Evolutionary conservation across 2,329 filamentous ascomycete genomes (phyloP).

Genomic region (Fonsecaea monophora): DNA sequence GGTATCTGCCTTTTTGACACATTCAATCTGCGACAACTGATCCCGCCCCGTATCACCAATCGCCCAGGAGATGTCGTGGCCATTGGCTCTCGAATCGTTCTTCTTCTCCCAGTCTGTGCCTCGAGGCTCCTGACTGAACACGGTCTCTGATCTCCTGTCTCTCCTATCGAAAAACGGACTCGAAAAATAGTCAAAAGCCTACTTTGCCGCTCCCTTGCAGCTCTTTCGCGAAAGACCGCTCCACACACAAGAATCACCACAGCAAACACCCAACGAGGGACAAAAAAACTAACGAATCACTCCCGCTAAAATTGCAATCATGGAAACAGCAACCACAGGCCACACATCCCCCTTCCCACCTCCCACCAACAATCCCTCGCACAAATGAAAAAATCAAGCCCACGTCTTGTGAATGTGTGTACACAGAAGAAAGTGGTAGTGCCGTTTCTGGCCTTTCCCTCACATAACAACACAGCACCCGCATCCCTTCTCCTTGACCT

Average conservation of each 20-base stretch:
- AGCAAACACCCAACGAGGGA: background rate
- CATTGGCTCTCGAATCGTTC: background rate
- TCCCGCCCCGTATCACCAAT: background rate
- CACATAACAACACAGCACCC: conserved; percentile 80
- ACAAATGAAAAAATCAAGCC: conserved; percentile 29
- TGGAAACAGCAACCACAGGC: conserved; percentile 18
- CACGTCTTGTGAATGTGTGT: conserved; percentile 17
- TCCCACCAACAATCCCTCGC: conserved; percentile 2
- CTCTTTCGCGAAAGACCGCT: background rate
- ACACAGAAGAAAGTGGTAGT: conserved; percentile 17
- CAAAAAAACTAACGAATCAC: conserved; percentile 28
- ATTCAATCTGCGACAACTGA: background rate
- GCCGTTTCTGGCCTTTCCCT: conserved; percentile 39
- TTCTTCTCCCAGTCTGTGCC: background rate
- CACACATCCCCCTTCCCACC: background rate
- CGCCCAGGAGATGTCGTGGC: background rate
- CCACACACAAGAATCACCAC: conserved; percentile 4
- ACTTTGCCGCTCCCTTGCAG: conserved; percentile 1
- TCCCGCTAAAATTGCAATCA: conserved; percentile 37
- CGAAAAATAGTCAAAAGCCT: background rate
- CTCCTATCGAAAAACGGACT: background rate
- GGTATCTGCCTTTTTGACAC: background rate
- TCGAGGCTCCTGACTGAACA: background rate
- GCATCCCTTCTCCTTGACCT: conserved; percentile 66
- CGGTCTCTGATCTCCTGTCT: background rate